Evolutionary conservation across 2,329 filamentous ascomycete genomes (phyloP), one percentile per base, ranked within the genome.

Genomic region (Pseudogymnoascus destructans): DNA sequence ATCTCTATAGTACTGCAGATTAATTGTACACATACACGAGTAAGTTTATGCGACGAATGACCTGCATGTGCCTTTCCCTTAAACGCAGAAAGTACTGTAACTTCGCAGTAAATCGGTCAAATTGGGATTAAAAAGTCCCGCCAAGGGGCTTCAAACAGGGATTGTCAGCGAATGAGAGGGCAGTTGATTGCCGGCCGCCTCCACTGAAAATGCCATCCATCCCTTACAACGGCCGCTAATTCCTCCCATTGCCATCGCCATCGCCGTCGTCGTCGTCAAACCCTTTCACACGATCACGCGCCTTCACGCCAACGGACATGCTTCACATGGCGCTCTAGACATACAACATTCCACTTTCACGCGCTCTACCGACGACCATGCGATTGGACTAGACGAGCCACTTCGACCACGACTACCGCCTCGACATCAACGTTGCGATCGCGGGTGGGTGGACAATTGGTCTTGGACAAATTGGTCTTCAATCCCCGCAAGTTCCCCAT

Each of bases 161-260:
- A 49, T 49, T 49, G 40, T 49, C 40, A 27, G 40, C 40, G 40
- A 49, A 49, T 49, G 40, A 49, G 40, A 49, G 21, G 21, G 21
- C 40, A 49, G 13, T 49, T 25, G 21, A 49, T 49, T 49, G 40
- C 40, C 40, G 40, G 40, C 40, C 40, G 40, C 40, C 40, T 49
- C 40, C 40, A 49, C 40, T 49, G 40, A 49, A 49, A 49, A 49
- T 49, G 40, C 40, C 40, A 49, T 49, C 21, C 40, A 49, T 49
- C 40, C 40, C 40, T 49, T 49, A 9, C 40, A 49, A 49, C 40
- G 40, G 40, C 40, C 40, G 40, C 40, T 49, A 49, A 49, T 27
- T 25, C 40, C 23, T 49, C 40, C 40, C 40, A 49, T 49, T 25
- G 23, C 27, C 40, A 21, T 13, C 6, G 19, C 19, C 36, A 13